A percentile compares a stretch with the other conserved stretches of the same genome.
Conservation (phyloP, 768 basidiomycete genomes). For the Amanita thiersii region DNA sequence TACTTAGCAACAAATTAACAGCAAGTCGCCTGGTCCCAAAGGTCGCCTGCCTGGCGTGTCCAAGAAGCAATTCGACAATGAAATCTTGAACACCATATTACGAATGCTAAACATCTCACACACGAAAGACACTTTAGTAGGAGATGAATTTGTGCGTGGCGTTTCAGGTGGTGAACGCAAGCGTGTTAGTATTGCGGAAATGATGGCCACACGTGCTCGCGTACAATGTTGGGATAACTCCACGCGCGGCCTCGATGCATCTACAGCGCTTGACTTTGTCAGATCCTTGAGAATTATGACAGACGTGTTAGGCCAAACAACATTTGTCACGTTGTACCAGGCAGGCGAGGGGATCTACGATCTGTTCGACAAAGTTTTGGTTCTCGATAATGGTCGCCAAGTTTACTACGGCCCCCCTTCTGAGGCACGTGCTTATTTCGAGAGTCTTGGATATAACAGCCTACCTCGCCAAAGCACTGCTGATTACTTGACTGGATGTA, state of each 20-base stretch:
- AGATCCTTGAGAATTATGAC: conserved; percentile 77
- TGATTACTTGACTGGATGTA: conserved; percentile 79
- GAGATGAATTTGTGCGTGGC: conserved; percentile 80
- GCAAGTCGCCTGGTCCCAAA: conserved; percentile 66
- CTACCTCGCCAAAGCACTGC: conserved; percentile 80
- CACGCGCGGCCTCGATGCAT: conserved; percentile 75
- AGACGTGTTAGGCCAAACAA: conserved; percentile 73
- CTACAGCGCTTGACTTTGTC: conserved; percentile 82
- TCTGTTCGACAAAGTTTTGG: conserved; percentile 81
- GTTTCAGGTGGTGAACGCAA: conserved; percentile 79
- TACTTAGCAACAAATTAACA: conserved; percentile 12
- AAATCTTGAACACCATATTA: conserved; percentile 56
- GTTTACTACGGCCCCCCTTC: conserved; percentile 73
- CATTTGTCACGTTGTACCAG: conserved; percentile 78
- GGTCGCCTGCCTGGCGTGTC: conserved; percentile 65
- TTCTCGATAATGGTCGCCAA: conserved; percentile 74
- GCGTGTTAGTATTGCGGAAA: conserved; percentile 77
- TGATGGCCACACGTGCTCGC: conserved; percentile 75
- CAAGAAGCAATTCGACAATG: conserved; percentile 44
- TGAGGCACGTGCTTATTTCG: conserved; percentile 75
- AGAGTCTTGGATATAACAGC: conserved; percentile 60
- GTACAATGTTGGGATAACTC: conserved; percentile 83
- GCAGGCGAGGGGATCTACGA: conserved; percentile 75
- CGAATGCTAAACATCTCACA: conserved; percentile 81
- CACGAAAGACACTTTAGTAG: conserved; percentile 72